These are phyloP conservation scores for Arxiozyma heterogenica DNA, from an alignment of 1,139 yeast species.

Conservation along the genomic window DNA sequence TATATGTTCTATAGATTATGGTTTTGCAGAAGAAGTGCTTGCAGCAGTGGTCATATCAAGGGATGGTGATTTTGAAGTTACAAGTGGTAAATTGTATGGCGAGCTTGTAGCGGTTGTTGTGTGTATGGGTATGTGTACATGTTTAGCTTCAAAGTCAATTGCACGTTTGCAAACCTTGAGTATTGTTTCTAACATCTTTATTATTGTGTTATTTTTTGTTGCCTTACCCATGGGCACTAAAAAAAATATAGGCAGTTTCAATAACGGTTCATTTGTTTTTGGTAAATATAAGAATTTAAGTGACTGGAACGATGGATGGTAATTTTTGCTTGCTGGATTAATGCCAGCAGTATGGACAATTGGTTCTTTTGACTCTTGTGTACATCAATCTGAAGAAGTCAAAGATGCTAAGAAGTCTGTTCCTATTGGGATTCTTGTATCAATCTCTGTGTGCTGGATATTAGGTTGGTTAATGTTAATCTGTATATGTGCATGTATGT, in stretches of 20 bases:
- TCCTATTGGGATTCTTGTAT: conserved; percentile 52
- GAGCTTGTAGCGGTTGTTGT: conserved; percentile 45
- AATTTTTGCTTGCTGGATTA: conserved; percentile 35
- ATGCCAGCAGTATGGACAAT: conserved; percentile 62
- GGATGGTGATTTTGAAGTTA: conserved; percentile 40
- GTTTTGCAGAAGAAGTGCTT: conserved; percentile 46
- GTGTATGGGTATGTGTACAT: conserved; percentile 39
- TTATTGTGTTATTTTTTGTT: conserved; percentile 51
- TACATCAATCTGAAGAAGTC: conserved; percentile 68
- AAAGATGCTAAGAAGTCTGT: conserved; percentile 54
- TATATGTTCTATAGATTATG: conserved; percentile 49
- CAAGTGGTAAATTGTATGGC: conserved; percentile 43
- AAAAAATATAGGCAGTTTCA: conserved; percentile 27
- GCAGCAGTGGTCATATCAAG: conserved; percentile 43
- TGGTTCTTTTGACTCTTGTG: conserved; percentile 62
- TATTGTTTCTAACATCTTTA: conserved; percentile 44
- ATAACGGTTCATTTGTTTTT: conserved; percentile 43
- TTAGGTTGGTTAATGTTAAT: conserved; percentile 52
- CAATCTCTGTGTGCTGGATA: conserved; percentile 50
- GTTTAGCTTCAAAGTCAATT: conserved; percentile 43
- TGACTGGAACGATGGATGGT: conserved; percentile 62
- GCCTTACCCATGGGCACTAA: conserved; percentile 54
- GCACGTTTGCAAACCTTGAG: conserved; percentile 55
- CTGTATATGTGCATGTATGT: conserved; percentile 48
- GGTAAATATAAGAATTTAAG: conserved; percentile 46